Percentiles rank a stretch among this genome's conserved stretches.
These are phyloP conservation scores for Barbarea vulgaris DNA, from an alignment of 345 rosid species.

Conservation along the genomic window DNA sequence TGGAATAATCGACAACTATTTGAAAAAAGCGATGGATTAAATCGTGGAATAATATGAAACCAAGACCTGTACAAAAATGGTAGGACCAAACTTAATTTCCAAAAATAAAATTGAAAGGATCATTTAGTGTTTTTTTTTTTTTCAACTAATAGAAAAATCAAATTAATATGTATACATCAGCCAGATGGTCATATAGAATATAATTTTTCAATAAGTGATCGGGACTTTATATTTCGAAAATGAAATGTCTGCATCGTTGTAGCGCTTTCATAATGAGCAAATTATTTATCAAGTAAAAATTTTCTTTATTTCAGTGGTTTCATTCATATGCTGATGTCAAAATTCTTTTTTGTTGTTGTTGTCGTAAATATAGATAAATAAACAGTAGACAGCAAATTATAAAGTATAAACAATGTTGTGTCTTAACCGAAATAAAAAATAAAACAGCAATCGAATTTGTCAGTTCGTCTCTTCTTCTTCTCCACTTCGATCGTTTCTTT, in stretches of 20 bases:
- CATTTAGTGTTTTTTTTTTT: background rate
- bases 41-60: conserved; percentile 2
- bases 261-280: background rate
- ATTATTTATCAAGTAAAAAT: background rate
- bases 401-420: background rate
- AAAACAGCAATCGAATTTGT: background rate
- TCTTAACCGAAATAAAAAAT: background rate
- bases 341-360: too few species aligned
- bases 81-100: conserved; percentile 30
- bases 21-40: conserved; percentile 12
- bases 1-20: conserved; percentile 20
- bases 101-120: background rate
- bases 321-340: background rate
- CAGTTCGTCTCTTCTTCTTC: background rate
- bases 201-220: conserved; percentile 10
- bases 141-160: background rate
- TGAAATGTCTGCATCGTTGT: background rate
- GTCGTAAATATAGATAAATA: background rate
- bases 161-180: background rate
- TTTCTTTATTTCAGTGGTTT: background rate
- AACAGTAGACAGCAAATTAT: background rate
- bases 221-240: background rate
- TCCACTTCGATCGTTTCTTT: background rate
- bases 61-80: conserved; percentile 12
- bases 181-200: conserved; percentile 7